These are phyloP conservation scores for Elsinoe batatas DNA, from an alignment of 2,329 filamentous ascomycete species.

Conservation along the genomic window DNA sequence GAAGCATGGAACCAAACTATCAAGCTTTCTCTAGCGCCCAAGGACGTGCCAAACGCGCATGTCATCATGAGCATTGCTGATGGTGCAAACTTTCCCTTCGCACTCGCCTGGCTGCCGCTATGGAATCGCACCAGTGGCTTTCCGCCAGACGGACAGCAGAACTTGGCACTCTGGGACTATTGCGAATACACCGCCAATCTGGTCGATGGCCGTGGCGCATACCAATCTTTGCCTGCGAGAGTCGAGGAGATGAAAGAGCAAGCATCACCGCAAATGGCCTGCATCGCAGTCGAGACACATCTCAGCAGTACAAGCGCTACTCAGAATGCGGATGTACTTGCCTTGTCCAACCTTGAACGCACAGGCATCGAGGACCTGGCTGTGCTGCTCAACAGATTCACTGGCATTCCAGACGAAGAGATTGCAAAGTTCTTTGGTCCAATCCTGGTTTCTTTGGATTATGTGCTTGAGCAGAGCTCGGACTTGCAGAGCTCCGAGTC, in stretches of 20 bases:
- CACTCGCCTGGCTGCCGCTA: conserved; percentile 82
- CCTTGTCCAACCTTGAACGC: conserved; percentile 11
- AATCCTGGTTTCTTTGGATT: conserved; percentile 13
- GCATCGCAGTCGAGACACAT: conserved; percentile 70
- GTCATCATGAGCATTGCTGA: conserved; percentile 85
- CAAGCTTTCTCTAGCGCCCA: conserved; percentile 64
- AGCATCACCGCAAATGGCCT: conserved; percentile 54
- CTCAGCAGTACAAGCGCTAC: conserved; percentile 93
- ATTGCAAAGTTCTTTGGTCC: conserved; percentile 78
- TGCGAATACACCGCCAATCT: conserved; percentile 80
- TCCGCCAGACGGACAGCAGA: conserved; percentile 39
- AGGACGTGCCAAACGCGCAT: conserved; percentile 74
- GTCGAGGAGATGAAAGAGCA: conserved; percentile 35
- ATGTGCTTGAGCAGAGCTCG: conserved; percentile 9
- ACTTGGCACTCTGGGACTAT: conserved; percentile 74
- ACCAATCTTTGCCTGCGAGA: conserved; percentile 66
- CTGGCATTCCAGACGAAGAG: conserved; percentile 94
- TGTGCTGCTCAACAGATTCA: conserved; percentile 66
- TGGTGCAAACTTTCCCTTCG: conserved; percentile 77
- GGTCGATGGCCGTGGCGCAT: conserved; percentile 67
- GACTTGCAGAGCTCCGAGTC: background rate
- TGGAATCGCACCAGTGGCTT: conserved; percentile 63
- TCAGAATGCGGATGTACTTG: conserved; percentile 44
- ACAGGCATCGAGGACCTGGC: conserved; percentile 44
- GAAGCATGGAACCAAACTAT: conserved; percentile 84